Percentiles rank a stretch among this genome's conserved stretches.
Evolutionary conservation across 495 filamentous ascomycete genomes (phyloP).

Genomic region (Trichoderma erinaceum): DNA sequence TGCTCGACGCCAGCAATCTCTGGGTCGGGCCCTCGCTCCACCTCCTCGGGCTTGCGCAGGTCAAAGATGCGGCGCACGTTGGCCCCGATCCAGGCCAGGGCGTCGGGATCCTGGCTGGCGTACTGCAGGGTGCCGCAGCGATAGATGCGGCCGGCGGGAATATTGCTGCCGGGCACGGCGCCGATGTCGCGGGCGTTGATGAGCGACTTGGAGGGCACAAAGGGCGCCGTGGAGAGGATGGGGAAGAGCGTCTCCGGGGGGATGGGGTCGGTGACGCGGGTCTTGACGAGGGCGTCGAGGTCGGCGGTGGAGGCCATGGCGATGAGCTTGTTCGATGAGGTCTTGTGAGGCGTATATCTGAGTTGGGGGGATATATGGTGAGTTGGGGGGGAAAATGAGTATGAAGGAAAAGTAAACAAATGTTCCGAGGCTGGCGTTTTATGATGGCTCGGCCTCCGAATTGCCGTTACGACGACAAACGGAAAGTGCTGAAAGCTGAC

Average conservation of each 20-base stretch:
- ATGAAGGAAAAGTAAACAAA: neutral
- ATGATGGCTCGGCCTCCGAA: neutral
- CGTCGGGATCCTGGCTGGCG: constrained; percentile 30
- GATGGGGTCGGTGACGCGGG: constrained; percentile 32
- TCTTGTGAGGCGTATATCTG: neutral
- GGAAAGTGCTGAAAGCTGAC: neutral
- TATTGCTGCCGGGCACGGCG: constrained; percentile 34
- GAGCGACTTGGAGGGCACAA: constrained; percentile 45
- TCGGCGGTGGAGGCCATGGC: constrained; percentile 21
- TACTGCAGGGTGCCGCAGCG: constrained; percentile 44
- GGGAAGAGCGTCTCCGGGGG: constrained; percentile 23
- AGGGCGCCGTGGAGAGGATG: constrained; percentile 42
- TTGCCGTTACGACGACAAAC: neutral
- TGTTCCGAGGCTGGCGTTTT: neutral
- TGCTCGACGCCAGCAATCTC: constrained; percentile 35
- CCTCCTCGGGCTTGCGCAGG: constrained; percentile 36
- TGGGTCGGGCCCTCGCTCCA: constrained; percentile 30
- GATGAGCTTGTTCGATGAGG: neutral
- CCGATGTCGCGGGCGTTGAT: constrained; percentile 54
- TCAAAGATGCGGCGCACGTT: constrained; percentile 39
- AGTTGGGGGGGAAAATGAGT: neutral
- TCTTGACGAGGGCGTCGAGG: constrained; percentile 33
- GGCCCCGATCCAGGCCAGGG: constrained; percentile 29
- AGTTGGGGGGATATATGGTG: neutral
- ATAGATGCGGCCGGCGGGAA: constrained; percentile 43